phyloP scores from a whole-genome alignment of 495 filamentous ascomycete genomes.

The Tuber magnatum region DNA sequence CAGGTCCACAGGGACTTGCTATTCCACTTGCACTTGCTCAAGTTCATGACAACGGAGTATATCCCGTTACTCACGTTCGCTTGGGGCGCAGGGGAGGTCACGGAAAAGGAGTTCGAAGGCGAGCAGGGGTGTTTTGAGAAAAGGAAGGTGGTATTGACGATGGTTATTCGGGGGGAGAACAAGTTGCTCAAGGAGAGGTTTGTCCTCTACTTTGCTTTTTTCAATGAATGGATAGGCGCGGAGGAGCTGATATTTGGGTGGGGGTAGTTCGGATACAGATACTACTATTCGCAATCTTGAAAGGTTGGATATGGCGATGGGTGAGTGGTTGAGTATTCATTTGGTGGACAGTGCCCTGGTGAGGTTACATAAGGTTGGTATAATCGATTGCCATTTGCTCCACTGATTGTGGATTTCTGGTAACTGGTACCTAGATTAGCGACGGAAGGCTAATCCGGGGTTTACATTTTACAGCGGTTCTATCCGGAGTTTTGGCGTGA shows the following conservation, averaged over 20 bases:
- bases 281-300: background rate
- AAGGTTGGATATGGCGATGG: background rate
- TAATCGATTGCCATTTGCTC: background rate
- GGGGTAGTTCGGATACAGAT: background rate
- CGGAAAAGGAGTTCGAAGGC: background rate
- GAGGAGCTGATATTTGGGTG: background rate
- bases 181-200: background rate
- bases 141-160: background rate
- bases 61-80: background rate
- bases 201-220: background rate
- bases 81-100: background rate
- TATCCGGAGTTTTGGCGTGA: background rate
- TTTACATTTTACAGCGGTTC: background rate
- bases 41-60: constrained; percentile 1
- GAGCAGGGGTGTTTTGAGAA: background rate
- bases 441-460: background rate
- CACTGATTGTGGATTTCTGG: background rate
- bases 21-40: background rate
- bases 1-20: background rate
- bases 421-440: background rate
- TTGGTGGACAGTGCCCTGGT: background rate
- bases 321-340: background rate
- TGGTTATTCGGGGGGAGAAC: background rate
- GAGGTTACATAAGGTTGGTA: constrained; percentile 3
- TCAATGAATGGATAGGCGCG: background rate